phyloP scores from a whole-genome alignment of 352 stramenopile genomes.

The Pythium apleroticum region DNA sequence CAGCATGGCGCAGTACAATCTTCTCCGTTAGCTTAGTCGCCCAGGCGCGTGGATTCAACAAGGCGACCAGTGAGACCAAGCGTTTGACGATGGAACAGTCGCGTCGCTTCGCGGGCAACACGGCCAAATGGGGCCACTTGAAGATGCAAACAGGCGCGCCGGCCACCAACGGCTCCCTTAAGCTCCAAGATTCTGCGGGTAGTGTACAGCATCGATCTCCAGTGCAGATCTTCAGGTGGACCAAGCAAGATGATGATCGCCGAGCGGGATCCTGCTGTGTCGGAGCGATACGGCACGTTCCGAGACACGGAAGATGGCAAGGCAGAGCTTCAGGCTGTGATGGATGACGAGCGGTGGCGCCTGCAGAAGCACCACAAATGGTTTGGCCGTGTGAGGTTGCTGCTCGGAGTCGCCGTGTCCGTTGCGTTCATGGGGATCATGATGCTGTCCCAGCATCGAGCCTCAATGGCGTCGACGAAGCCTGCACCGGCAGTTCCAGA shows the following conservation, averaged over 20 bases:
- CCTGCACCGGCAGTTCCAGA: background rate
- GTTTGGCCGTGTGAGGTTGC: conserved; percentile 13
- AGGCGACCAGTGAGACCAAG: background rate
- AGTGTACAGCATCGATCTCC: background rate
- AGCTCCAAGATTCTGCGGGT: background rate
- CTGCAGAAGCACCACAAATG: conserved; percentile 20
- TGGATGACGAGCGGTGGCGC: conserved; percentile 26
- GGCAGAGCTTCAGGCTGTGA: conserved; percentile 9
- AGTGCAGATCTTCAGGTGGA: background rate
- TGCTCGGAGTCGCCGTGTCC: conserved; percentile 6
- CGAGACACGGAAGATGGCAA: conserved; percentile 10
- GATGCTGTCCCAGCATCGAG: conserved; percentile 6
- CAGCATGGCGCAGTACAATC: conserved; percentile 67
- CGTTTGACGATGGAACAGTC: background rate
- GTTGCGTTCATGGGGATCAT: conserved; percentile 14
- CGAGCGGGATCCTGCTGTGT: conserved; percentile 17
- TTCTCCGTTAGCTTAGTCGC: conserved; percentile 46
- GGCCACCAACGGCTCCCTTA: background rate
- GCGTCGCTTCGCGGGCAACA: conserved; percentile 7
- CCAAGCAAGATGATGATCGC: conserved; percentile 4
- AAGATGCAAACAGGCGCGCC: background rate
- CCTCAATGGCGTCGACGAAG: background rate
- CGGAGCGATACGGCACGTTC: conserved; percentile 33
- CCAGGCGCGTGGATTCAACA: background rate
- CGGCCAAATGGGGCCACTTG: background rate